Evolutionary conservation across 2,329 filamentous ascomycete species (phyloP).

Genomic region (Fusarium denticulatum): DNA sequence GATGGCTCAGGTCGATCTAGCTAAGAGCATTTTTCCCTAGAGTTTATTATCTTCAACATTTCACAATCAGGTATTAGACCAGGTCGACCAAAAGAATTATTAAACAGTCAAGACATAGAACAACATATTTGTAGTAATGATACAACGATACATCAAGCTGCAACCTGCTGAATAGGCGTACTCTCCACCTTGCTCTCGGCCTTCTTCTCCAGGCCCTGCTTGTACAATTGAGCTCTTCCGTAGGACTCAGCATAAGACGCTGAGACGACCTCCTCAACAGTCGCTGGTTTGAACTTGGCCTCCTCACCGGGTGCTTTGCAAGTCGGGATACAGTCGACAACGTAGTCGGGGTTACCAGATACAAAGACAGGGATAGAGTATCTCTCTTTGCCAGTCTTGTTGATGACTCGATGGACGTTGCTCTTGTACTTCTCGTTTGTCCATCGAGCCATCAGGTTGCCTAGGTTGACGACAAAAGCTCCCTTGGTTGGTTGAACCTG

Average conservation of each 20-base stretch:
- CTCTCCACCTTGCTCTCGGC: background rate
- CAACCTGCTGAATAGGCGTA: background rate
- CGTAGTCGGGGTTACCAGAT: conserved; percentile 54
- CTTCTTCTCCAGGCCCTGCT: conserved; percentile 40
- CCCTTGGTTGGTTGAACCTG: conserved; percentile 2
- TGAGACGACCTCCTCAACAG: conserved; percentile 47
- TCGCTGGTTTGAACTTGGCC: conserved; percentile 46
- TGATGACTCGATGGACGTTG: conserved; percentile 65
- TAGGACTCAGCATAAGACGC: conserved; percentile 49
- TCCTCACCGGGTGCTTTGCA: background rate
- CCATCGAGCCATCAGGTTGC: conserved; percentile 60
- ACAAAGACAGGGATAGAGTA: conserved; percentile 69
- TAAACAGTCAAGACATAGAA: background rate
- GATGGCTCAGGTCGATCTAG: no score
- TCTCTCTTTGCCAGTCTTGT: conserved; percentile 59
- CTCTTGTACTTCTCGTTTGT: conserved; percentile 63
- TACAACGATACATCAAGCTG: background rate
- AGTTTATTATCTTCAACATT: accelerated
- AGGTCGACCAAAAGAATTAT: no score
- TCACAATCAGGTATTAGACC: background rate
- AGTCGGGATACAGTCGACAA: background rate
- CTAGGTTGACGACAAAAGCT: conserved; percentile 63
- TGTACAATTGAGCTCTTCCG: conserved; percentile 46
- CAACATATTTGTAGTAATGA: no score
- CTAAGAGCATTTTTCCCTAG: background rate